These are phyloP conservation scores for Verticillium klebahnii DNA, from an alignment of 2,329 filamentous ascomycete species.

Conservation along the genomic window DNA sequence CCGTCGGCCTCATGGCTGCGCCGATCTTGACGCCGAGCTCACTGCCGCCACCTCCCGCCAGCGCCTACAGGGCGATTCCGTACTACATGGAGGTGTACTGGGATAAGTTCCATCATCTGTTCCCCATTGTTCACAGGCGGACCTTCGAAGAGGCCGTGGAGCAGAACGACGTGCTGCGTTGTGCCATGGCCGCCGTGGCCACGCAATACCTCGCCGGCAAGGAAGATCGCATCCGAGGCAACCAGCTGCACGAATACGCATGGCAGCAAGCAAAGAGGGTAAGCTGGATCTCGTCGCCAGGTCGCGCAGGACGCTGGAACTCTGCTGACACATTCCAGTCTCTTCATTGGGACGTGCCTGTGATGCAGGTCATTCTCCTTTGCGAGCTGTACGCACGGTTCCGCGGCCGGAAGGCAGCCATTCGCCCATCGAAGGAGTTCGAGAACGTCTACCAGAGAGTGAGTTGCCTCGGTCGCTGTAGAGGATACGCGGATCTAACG, in stretches of 20 bases:
- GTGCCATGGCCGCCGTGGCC: constrained; percentile 53
- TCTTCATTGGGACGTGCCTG: constrained; percentile 42
- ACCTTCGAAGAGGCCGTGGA: constrained; percentile 37
- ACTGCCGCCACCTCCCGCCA: constrained; percentile 22
- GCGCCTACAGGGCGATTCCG: constrained; percentile 38
- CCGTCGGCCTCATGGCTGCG: constrained; percentile 28
- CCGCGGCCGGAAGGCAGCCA: constrained; percentile 44
- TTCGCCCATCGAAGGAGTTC: constrained; percentile 44
- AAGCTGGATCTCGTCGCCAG: constrained; percentile 23
- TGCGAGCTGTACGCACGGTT: constrained; percentile 53
- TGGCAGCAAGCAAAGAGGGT: constrained; percentile 46
- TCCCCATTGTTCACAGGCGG: constrained; percentile 46
- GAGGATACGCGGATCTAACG: constrained; percentile 16
- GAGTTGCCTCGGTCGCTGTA: constrained; percentile 27
- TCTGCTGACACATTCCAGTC: constrained; percentile 27
- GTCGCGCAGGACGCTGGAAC: neutral
- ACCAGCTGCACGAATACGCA: constrained; percentile 46
- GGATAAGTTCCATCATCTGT: constrained; percentile 42
- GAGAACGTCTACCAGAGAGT: constrained; percentile 49
- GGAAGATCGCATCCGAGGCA: constrained; percentile 46
- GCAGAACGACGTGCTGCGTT: constrained; percentile 38
- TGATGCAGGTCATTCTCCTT: constrained; percentile 50
- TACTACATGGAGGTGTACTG: constrained; percentile 49
- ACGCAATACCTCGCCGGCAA: constrained; percentile 43
- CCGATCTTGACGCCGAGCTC: constrained; percentile 31